Evolutionary conservation across 139 green algal species (phyloP), one percentile per base, ranked within the genome.

Genomic region (Medakamo hakoo): DNA sequence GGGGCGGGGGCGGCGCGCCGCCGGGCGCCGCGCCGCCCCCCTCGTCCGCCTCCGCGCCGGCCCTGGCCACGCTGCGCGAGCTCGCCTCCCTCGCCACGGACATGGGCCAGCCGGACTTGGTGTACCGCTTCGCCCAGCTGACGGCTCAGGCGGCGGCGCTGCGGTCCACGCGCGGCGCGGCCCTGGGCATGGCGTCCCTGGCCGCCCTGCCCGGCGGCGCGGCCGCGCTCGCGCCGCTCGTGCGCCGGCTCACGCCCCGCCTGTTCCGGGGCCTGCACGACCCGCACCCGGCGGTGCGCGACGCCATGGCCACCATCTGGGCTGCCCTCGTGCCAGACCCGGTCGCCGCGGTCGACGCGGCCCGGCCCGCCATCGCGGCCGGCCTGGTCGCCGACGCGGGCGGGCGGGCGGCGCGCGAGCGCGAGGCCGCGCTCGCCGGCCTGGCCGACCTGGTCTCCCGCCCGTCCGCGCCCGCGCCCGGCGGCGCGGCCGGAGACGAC

Each of bases 101-200:
- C 27, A 76, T 95, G 70, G 87, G 86, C 0, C 82, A 94, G 75
- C 88, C 88, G 5, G 86, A 94, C 61, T 78, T 95, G 26, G 60
- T 86, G 18, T 84, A 84, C 68, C 69, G 69, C 28, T 89, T 94
- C 76, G 87, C 93, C 82, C 81, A 90, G 62, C 63, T 91, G 31
- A 78, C 81, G 16, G 80, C 86, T 65, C 79, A 88, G 40, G 63
- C 78, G 29, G 60, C 69, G 24, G 70, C 75, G n/a, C 60, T 90
- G 31, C 85, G 80, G 61, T 80, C 78, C 52, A 63, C 69, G 1
- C 69, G 83, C 3, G 84, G 86, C 2, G 84, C 86, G 3, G 84
- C 86, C 19, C 87, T 87, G 63, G 85, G 88, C 40, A 9, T 52
- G 40, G 40, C 40, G 40, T 9, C 40, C 9, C 40, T 52, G 40